Evolutionary conservation across 805 yeast species (phyloP), one percentile per base, ranked within the genome.

Genomic region (Metschnikowia similis): DNA sequence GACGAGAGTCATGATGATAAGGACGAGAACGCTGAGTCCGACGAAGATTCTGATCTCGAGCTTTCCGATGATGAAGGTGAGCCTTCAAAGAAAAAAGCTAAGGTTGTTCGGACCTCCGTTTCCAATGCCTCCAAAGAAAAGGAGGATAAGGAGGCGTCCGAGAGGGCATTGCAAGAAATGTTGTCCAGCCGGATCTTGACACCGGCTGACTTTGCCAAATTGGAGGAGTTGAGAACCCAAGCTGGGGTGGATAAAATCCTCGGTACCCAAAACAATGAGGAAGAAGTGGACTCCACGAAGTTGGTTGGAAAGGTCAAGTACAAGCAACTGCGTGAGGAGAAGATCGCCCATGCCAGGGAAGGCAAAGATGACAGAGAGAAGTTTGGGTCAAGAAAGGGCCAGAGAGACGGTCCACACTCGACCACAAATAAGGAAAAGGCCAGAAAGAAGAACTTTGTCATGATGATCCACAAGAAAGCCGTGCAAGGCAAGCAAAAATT

Each of bases 341-440:
- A 96, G 71, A 72, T 94, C 63, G 96, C 91, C 1, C 83, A 79
- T 47, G 90, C 89, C 44, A 80, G 74, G 66, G 98, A 91, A 69
- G 99, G 98, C 49, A 84, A 90, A 66, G 96, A 90, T 60, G 99
- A 84, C 51, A 81, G 97, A 65, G 96, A 87, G 49, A 86, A 85
- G 67, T 92, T 84, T 61, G 96, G 97, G 27, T 87, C 96, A 16
- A 82, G 84, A 66, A 87, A 82, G 73, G 96, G 96, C 62, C 85
- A 84, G 69, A 74, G 84, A 63, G 85, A 83, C 26, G 79, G 79
- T 48, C 76, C 80, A 14, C 97, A 86, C 65, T 88, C 96, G 29
- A 91, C 98, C 9, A 94, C 99, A 2, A 94, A 94, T 69, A 83
- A 83, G 70, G 97, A 95, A 71, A 94, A 94, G 81, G 95, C 90